Evolutionary conservation across 2,329 filamentous ascomycete genomes (phyloP), one percentile per base, ranked within the genome.

Genomic region (Xylariaceae sp.): DNA sequence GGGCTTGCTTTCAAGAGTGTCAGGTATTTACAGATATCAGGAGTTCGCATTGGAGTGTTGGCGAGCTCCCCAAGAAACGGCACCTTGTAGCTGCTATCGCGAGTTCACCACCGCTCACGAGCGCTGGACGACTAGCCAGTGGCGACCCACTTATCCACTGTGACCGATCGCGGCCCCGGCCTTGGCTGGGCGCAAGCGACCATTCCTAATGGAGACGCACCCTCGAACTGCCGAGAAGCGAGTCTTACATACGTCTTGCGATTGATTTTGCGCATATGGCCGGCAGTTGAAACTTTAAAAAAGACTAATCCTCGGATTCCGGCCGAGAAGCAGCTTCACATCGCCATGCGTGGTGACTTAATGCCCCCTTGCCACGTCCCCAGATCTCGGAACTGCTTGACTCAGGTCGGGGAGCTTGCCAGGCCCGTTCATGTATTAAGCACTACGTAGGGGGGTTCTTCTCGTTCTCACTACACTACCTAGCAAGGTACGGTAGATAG

Each of bases 81-180:
- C 5, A 18, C 48, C 2, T 62, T 62, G 62, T 54, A 69, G 45
- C 61, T 45, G 13, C 13, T 69, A 69, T 9, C 67, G 67, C 64
- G 64, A 60, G 67, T 66, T 69, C 66, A 69, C 66, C 13, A 57
- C 18, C 2, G 23, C 4, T 57, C 65, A 66, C 60, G 39, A 15
- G 45, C 30, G 53, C 35, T 30, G 11, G 57, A 63, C 58, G n/a
- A 48, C 52, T 34, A 30, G 23, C 61, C 23, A 30, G 11, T 42
- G 51, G 15, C 30, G 23, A 45, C 56, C 51, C 60, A 37, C 49
- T 51, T 51, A 51, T 49, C 11, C 4, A 7, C 6, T 54, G 49
- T 39, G 49, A 49, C 39, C 15, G 17, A 49, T 48, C 47, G 48
- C 13, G 17, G 42, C 34, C 15, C 55, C 15, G 48, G 52, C 13